Conservation (phyloP, 345 rosid species). For the Gossypium mustelinum region DNA sequence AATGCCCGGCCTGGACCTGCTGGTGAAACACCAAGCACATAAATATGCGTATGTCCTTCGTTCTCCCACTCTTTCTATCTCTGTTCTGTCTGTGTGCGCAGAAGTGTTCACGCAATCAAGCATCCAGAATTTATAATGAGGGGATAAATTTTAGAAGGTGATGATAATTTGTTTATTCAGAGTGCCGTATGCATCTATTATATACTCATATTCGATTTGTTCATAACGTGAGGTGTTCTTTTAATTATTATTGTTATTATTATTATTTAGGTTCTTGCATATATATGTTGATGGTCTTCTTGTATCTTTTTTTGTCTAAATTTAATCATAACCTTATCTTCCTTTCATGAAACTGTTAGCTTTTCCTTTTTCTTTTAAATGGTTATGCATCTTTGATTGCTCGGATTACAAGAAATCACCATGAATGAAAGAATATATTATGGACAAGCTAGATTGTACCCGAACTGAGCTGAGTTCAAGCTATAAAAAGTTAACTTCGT, state of each 20-base stretch:
- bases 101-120: constrained; percentile 1
- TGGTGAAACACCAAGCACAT: constrained; percentile 41
- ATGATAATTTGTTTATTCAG: constrained; percentile 20
- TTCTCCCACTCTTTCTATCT: neutral
- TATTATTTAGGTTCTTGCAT: neutral
- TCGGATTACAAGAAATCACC: neutral
- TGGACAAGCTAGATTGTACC: neutral
- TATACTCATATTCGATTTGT: constrained; percentile 25
- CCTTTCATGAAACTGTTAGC: neutral
- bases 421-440: neutral
- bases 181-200: constrained; percentile 13
- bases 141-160: constrained; percentile 8
- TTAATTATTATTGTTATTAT: neutral
- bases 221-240: constrained; percentile 18
- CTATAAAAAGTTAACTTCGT: no score
- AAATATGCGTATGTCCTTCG: neutral
- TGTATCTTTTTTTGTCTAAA: neutral
- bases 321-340: neutral
- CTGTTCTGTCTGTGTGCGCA: neutral
- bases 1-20: constrained; percentile 66
- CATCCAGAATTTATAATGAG: constrained; percentile 9
- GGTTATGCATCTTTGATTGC: neutral
- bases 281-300: neutral
- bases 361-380: neutral
- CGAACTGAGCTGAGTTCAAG: neutral